Percentiles rank a stretch among this genome's conserved stretches.
These are phyloP conservation scores for Mortierella sp. DNA, from an alignment of 371 early-diverging fungal species.

Conservation along the genomic window DNA sequence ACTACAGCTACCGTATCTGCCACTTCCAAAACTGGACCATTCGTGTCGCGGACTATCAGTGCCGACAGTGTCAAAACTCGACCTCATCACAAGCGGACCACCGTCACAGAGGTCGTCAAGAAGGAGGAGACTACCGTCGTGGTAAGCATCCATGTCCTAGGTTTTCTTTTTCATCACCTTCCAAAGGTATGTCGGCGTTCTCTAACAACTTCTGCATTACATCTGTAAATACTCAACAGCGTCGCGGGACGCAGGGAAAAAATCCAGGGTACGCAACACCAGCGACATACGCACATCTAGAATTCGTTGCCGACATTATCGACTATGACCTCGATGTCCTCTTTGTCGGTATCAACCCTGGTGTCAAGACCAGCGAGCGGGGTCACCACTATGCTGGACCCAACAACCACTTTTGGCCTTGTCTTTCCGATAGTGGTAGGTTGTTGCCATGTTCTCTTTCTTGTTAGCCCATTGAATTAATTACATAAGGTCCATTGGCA, in stretches of 20 bases:
- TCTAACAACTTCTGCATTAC: neutral
- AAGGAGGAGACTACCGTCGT: conserved; percentile 4
- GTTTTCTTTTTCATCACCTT: neutral
- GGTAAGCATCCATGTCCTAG: neutral
- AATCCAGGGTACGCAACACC: conserved; percentile 41
- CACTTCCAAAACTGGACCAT: neutral
- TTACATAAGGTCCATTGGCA: neutral
- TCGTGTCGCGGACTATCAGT: conserved; percentile 27
- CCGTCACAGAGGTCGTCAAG: conserved; percentile 8
- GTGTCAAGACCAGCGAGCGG: conserved; percentile 68
- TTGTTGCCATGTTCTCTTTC: neutral
- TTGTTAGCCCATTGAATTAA: no score
- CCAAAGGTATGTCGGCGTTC: no score
- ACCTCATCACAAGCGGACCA: conserved; percentile 28
- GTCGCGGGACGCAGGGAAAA: conserved; percentile 19
- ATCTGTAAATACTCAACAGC: neutral
- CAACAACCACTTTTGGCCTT: conserved; percentile 86
- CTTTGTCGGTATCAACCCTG: conserved; percentile 88
- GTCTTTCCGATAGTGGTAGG: conserved; percentile 72
- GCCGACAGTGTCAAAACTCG: conserved; percentile 45
- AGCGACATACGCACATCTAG: conserved; percentile 46
- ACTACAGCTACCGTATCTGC: neutral
- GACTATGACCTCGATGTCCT: conserved; percentile 77
- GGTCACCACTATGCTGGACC: conserved; percentile 83
- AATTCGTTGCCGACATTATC: conserved; percentile 70